phyloP scores from a whole-genome alignment of 495 filamentous ascomycete species.

The Bacidia rubella region DNA sequence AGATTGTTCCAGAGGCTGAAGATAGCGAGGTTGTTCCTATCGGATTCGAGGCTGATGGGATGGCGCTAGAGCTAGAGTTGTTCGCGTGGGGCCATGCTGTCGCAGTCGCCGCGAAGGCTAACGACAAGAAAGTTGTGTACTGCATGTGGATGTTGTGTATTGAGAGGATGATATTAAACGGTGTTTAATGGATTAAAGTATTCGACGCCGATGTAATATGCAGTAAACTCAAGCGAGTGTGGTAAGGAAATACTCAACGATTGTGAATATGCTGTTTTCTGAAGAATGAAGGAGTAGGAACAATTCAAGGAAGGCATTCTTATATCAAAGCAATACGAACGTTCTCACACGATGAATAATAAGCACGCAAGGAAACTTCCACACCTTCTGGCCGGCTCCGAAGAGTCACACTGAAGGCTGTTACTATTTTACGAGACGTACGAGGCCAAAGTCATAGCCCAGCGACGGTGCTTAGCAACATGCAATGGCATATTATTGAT shows the following conservation, averaged over 20 bases:
- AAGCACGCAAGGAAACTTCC: not conserved
- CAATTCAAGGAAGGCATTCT: not conserved
- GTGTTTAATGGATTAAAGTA: too few relatives aligned
- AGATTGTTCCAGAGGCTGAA: too few relatives aligned
- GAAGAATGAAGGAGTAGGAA: not conserved
- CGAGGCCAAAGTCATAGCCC: not conserved
- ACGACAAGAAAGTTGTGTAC: not conserved
- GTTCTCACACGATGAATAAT: not conserved
- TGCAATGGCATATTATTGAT: not conserved
- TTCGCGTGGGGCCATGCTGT: not conserved
- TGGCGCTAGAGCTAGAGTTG: not conserved
- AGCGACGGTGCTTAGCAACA: not conserved
- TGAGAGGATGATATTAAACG: not conserved
- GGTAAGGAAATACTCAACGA: not conserved
- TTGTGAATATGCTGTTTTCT: not conserved
- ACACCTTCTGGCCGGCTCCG: not conserved
- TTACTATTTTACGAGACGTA: not conserved
- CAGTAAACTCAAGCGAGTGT: not conserved
- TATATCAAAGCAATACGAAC: conserved; percentile 1
- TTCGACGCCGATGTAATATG: not conserved
- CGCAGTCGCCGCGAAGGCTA: not conserved
- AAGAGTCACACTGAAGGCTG: not conserved
- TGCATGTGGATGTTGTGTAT: not conserved
- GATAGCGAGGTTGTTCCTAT: too few relatives aligned
- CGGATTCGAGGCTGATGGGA: not conserved